These are phyloP conservation scores for Alternaria sp. DNA, from an alignment of 2,329 filamentous ascomycete species.

Conservation along the genomic window DNA sequence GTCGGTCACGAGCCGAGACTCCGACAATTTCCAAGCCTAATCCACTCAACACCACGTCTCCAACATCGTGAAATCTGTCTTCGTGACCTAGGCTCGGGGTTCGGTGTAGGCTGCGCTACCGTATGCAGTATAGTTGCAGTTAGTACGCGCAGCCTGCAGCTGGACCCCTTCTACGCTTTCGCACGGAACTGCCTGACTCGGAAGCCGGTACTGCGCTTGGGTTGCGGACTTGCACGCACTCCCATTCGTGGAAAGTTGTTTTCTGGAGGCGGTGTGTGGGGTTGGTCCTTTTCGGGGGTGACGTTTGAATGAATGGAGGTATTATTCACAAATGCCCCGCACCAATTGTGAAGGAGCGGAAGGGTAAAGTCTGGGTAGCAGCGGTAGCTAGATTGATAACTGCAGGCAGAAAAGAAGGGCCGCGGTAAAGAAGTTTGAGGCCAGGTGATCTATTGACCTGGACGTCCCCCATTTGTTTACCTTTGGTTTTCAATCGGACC, in stretches of 20 bases:
- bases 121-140: constrained; percentile 9
- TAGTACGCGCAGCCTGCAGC: neutral
- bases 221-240: constrained; percentile 21
- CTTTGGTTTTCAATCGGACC: neutral
- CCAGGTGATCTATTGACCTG: constrained; percentile 5
- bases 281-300: constrained; percentile 2
- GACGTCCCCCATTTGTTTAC: neutral
- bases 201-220: neutral
- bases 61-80: constrained; percentile 26
- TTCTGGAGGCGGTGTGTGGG: neutral
- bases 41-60: constrained; percentile 26
- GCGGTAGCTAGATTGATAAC: neutral
- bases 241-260: constrained; percentile 37
- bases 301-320: constrained; percentile 6
- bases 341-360: constrained; percentile 11
- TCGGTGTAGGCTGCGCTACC: constrained; percentile 16
- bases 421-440: constrained; percentile 1
- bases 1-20: constrained; percentile 10
- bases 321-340: constrained; percentile 12
- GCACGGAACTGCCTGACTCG: constrained; percentile 1
- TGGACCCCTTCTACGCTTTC: neutral
- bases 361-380: constrained; percentile 13
- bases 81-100: constrained; percentile 1
- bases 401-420: constrained; percentile 2
- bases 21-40: constrained; percentile 1